Percentiles rank a stretch among this genome's conserved stretches.
These are phyloP conservation scores for Chlamydomonas applanata DNA, from an alignment of 139 green algal genomes.

Conservation along the genomic window DNA sequence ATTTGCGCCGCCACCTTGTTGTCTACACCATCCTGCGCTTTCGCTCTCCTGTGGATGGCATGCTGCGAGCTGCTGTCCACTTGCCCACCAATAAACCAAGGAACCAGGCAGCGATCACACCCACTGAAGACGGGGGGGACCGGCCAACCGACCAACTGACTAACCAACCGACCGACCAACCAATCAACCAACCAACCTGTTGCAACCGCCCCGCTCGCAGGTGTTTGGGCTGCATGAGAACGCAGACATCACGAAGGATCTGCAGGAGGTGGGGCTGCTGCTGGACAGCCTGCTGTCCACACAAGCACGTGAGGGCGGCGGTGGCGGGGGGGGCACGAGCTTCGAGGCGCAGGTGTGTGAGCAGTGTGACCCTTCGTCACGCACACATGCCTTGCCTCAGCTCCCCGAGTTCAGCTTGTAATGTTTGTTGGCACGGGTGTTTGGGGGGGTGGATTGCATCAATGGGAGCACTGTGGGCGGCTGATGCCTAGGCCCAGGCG, in stretches of 20 bases:
- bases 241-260: slow-evolving; percentile 75
- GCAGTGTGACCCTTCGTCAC: neutral
- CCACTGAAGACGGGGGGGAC: too few relatives aligned
- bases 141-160: too few relatives aligned
- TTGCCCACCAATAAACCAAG: neutral
- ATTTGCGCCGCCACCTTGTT: too few relatives aligned
- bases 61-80: neutral
- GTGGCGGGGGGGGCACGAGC: neutral
- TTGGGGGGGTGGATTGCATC: too few relatives aligned
- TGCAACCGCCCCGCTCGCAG: slow-evolving; percentile 17
- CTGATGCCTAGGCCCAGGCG: too few relatives aligned
- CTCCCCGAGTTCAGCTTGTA: too few relatives aligned
- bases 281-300: slow-evolving; percentile 50
- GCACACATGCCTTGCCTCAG: too few relatives aligned
- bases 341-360: slow-evolving; percentile 6
- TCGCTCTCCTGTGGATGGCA: neutral
- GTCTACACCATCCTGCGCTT: too few relatives aligned
- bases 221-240: slow-evolving; percentile 79
- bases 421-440: too few relatives aligned
- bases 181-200: too few relatives aligned
- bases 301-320: slow-evolving; percentile 29
- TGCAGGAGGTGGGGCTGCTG: slow-evolving; percentile 43
- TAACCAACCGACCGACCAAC: too few relatives aligned
- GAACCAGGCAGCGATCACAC: neutral
- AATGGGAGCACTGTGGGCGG: too few relatives aligned